Evolutionary conservation across 371 early-diverging fungal species (phyloP).

Genomic region (Lichtheimia ornata): DNA sequence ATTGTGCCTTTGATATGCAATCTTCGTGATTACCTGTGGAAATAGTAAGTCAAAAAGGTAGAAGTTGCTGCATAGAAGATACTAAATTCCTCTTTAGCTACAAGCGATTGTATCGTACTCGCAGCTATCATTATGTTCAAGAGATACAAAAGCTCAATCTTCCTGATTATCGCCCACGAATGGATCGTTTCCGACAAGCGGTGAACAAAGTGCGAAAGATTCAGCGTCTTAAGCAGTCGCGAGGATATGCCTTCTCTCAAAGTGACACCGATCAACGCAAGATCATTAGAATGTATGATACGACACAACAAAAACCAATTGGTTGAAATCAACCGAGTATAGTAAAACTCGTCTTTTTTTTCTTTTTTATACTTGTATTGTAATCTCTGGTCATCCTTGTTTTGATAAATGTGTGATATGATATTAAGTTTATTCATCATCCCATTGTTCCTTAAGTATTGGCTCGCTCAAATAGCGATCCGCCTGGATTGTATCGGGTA

Average conservation of each 20-base stretch:
- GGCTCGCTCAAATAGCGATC: constrained; percentile 32
- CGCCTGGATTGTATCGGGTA: constrained; percentile 43
- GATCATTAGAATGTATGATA: constrained; percentile 94
- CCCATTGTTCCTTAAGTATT: constrained; percentile 49
- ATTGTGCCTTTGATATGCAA: constrained; percentile 79
- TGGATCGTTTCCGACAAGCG: constrained; percentile 96
- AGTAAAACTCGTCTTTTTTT: no score
- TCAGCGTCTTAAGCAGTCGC: constrained; percentile 86
- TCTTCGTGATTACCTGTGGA: constrained; percentile 89
- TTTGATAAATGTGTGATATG: no score
- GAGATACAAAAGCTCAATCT: constrained; percentile 97
- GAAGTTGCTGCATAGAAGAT: not conserved
- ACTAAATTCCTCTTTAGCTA: constrained; percentile 35
- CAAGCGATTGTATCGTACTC: constrained; percentile 81
- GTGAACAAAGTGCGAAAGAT: constrained; percentile 94
- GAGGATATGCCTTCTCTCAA: constrained; percentile 98
- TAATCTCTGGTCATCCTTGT: no score
- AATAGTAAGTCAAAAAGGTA: constrained; percentile 69
- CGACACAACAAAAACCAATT: constrained; percentile 86
- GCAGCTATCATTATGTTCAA: constrained; percentile 92
- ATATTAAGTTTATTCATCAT: constrained; percentile 32
- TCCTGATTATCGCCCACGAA: constrained; percentile 94
- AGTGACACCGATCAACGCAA: constrained; percentile 93
- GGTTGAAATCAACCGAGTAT: constrained; percentile 44
- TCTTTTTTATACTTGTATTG: no score